Evolutionary conservation across 345 rosid genomes (phyloP).

Genomic region (rapeseed (Brassica napus)): Da-Ae NC_063438.1:5885501-5886000

Average conservation of each 20-base stretch:
- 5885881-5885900: slow-evolving; percentile 58
- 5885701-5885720: neutral
- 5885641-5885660: slow-evolving; percentile 51
- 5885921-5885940: neutral
- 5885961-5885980: neutral
- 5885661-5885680: slow-evolving; percentile 50
- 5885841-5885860: slow-evolving; percentile 87
- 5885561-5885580: slow-evolving; percentile 66
- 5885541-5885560: slow-evolving; percentile 61
- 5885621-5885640: slow-evolving; percentile 37
- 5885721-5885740: no score
- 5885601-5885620: slow-evolving; percentile 42
- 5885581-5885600: slow-evolving; percentile 38
- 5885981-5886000: neutral
- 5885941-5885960: neutral
- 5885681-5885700: slow-evolving; percentile 63
- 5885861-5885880: slow-evolving; percentile 76
- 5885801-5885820: slow-evolving; percentile 71
- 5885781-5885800: slow-evolving; percentile 84
- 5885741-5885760: neutral
- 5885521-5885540: neutral
- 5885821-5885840: slow-evolving; percentile 85
- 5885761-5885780: neutral
- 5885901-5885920: slow-evolving; percentile 39
- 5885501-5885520: slow-evolving; percentile 12